Evolutionary conservation across 1,284 basidiomycete species (phyloP), one percentile per base, ranked within the genome.

Genomic region (Fomitopsis pinicola): DNA sequence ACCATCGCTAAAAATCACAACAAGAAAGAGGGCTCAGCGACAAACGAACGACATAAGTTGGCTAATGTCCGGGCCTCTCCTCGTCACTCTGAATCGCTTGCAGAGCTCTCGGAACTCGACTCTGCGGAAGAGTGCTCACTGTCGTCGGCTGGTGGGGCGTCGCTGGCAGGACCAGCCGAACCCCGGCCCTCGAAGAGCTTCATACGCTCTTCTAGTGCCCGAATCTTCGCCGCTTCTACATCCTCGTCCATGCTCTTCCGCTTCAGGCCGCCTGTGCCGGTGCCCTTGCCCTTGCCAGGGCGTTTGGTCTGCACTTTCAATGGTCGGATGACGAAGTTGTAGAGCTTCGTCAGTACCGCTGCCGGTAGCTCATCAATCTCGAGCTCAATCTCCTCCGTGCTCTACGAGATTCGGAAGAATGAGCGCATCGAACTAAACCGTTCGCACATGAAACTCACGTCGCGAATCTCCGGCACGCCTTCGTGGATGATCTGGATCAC

Each of bases 341-440:
- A 98, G 33, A 98, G 82, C 76, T 94, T 93, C 60, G 89, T 89
- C 55, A 97, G 84, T 36, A 96, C 95, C 22, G 83, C 76, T 5
- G 90, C 80, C 57, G 95, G 94, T 42, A 98, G 81, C 53, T 87
- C 80, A 72, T 98, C 95, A 68, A 98, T 97, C 76, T 98, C 96
- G 52, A 98, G 85, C 76, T 98, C 95, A 69, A 98, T 97, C 79
- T 98, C 95, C 74, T 97, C 93, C 58, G 90, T 92, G 73, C 92
- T 93, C 91, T 95, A 78, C 57, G 62, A 57, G 53, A 63, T 66
- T 63, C 10, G 22, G 1, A 17, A 33, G 2, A 10, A 50, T 50
- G 8, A 33, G 15, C 15, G 38, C 9, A 40, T 30, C 28, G 17
- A 33, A 50, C 12, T 22, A n/a, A 4, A 22, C 28, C 5, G 30